Conservation (phyloP, 345 rosid genomes). For the Salix arbutifolia region DNA sequence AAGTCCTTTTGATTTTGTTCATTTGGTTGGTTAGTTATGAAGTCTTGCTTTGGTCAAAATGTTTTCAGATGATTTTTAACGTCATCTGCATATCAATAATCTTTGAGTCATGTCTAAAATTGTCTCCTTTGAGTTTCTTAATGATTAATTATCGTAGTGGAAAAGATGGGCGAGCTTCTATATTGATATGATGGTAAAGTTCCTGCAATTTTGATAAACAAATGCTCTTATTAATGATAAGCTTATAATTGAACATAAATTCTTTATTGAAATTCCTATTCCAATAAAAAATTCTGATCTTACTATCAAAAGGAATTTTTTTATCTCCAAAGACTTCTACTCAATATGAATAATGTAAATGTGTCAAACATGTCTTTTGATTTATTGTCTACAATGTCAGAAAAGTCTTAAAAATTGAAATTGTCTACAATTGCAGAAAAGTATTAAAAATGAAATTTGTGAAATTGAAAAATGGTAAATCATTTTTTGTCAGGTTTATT, state of each 20-base stretch:
- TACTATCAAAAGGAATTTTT: not conserved
- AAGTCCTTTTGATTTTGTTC: conserved; percentile 28
- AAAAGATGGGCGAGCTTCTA: not conserved
- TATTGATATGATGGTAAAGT: not conserved
- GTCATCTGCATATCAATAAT: not conserved
- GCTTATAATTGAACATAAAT: not conserved
- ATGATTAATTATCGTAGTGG: not conserved
- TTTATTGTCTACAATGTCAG: too few species aligned
- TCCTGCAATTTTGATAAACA: not conserved
- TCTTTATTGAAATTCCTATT: not conserved
- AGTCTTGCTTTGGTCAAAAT: not conserved
- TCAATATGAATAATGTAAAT: not conserved
- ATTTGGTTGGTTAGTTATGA: not conserved
- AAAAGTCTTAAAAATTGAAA: too few species aligned
- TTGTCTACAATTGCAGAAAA: too few species aligned
- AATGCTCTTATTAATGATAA: not conserved
- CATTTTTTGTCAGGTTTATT: not conserved
- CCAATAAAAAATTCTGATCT: not conserved
- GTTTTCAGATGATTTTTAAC: not conserved
- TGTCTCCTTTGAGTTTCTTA: not conserved
- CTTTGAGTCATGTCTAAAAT: not conserved
- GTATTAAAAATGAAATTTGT: too few species aligned
- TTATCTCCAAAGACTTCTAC: not conserved
- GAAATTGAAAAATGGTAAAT: too few species aligned
- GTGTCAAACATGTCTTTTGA: too few species aligned